Evolutionary conservation across 768 basidiomycete genomes (phyloP).

Genomic region (Lentinula guzmanii): DNA sequence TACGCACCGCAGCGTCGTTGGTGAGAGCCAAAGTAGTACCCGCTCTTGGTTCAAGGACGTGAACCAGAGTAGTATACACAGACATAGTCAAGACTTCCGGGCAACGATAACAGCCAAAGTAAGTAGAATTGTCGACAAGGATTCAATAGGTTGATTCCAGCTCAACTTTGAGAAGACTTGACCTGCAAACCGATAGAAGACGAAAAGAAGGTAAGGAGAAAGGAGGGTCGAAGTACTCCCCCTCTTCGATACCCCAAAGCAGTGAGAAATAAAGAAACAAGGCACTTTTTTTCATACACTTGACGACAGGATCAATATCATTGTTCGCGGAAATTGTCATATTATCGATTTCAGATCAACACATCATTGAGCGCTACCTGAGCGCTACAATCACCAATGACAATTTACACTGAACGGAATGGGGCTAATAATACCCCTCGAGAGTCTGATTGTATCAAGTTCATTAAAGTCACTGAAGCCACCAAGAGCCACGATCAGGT

Average conservation of each 20-base stretch:
- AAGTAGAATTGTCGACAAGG: neutral
- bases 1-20: constrained; percentile 37
- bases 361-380: too few species aligned
- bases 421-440: too few species aligned
- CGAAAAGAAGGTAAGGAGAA: neutral
- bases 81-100: neutral
- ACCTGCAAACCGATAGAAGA: constrained; percentile 3
- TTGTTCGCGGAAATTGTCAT: neutral
- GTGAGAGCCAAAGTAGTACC: constrained; percentile 27
- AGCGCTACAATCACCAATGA: too few species aligned
- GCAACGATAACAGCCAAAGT: neutral
- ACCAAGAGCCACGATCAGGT: too few species aligned
- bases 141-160: constrained; percentile 2
- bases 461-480: too few species aligned
- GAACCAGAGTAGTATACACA: neutral
- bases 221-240: neutral
- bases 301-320: constrained; percentile 6
- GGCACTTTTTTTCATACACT: neutral
- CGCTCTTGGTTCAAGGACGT: neutral
- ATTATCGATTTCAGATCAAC: too few species aligned
- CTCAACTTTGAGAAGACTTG: constrained; percentile 6
- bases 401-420: too few species aligned
- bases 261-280: neutral
- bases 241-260: neutral
- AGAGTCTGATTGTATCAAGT: too few species aligned